phyloP scores from a whole-genome alignment of 257 asterid genomes.

The Jacaranda copaia region DNA sequence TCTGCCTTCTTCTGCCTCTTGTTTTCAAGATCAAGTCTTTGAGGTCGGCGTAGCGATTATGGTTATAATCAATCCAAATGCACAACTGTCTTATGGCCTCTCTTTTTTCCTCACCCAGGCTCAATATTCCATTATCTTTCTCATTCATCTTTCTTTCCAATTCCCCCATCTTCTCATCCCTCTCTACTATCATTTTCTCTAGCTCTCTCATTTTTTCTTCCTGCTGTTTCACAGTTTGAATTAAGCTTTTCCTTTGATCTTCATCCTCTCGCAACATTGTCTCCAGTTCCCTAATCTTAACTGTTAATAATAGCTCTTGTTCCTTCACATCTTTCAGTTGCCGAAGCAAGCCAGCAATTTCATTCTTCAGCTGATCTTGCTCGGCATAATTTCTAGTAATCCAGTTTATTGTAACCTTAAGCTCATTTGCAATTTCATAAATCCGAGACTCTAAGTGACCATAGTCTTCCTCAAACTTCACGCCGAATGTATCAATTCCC shows the following conservation, averaged over 20 bases:
- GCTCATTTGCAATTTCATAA: slow-evolving; percentile 69
- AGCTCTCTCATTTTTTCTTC: slow-evolving; percentile 57
- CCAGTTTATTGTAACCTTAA: slow-evolving; percentile 63
- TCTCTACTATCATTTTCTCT: slow-evolving; percentile 48
- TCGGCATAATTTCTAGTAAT: slow-evolving; percentile 56
- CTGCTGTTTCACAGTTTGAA: slow-evolving; percentile 37
- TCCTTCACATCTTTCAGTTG: slow-evolving; percentile 55
- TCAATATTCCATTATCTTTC: slow-evolving; percentile 61
- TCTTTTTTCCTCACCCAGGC: slow-evolving; percentile 72
- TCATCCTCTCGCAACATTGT: slow-evolving; percentile 44
- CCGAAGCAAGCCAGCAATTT: slow-evolving; percentile 46
- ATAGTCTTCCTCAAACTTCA: slow-evolving; percentile 86
- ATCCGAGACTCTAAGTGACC: slow-evolving; percentile 87
- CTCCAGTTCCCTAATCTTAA: slow-evolving; percentile 49
- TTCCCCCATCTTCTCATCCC: slow-evolving; percentile 55
- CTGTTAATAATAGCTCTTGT: slow-evolving; percentile 38
- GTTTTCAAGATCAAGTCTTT: slow-evolving; percentile 57
- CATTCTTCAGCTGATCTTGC: slow-evolving; percentile 54
- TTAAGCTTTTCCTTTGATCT: slow-evolving; percentile 51
- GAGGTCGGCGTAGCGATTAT: slow-evolving; percentile 60
- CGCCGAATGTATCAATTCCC: slow-evolving; percentile 61
- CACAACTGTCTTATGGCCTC: slow-evolving; percentile 82
- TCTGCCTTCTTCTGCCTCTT: slow-evolving; percentile 54
- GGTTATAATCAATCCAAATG: slow-evolving; percentile 76
- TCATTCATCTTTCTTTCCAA: slow-evolving; percentile 56